phyloP scores from a whole-genome alignment of 2,329 filamentous ascomycete genomes.

The Botryotinia globosa region DNA sequence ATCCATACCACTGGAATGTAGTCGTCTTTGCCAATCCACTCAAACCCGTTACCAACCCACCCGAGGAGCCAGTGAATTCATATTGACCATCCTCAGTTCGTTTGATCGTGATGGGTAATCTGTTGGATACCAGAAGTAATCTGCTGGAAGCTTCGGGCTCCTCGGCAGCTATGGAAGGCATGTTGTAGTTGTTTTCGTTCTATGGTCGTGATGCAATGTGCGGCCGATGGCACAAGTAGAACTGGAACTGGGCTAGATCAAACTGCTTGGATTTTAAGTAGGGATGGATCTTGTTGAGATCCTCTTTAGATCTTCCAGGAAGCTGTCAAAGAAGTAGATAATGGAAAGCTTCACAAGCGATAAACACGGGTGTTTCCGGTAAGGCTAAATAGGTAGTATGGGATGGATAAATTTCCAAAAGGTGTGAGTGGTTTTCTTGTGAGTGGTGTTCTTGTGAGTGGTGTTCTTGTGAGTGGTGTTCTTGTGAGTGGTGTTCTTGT shows the following conservation, averaged over 20 bases:
- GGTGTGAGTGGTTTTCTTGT: not conserved
- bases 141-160: slow-evolving; percentile 37
- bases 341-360: not conserved
- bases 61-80: slow-evolving; percentile 93
- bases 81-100: slow-evolving; percentile 88
- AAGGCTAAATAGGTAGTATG: slow-evolving; percentile 6
- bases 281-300: not conserved
- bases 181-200: slow-evolving; percentile 19
- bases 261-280: not conserved
- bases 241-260: not conserved
- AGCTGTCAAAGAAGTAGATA: slow-evolving; percentile 9
- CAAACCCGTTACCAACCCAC: slow-evolving; percentile 88
- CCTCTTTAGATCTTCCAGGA: not conserved
- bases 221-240: not conserved
- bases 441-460: not conserved
- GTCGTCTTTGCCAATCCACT: slow-evolving; percentile 90
- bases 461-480: not conserved
- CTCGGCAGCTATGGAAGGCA: slow-evolving; percentile 33
- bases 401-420: slow-evolving; percentile 1
- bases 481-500: not conserved
- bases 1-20: slow-evolving; percentile 97
- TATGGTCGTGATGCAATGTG: not conserved
- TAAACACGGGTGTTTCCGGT: slow-evolving; percentile 12
- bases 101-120: slow-evolving; percentile 95
- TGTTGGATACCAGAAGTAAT: slow-evolving; percentile 87